Evolutionary conservation across 176 grass and related monocot genomes (phyloP).

Genomic region (Miscanthus lutarioriparius): DNA sequence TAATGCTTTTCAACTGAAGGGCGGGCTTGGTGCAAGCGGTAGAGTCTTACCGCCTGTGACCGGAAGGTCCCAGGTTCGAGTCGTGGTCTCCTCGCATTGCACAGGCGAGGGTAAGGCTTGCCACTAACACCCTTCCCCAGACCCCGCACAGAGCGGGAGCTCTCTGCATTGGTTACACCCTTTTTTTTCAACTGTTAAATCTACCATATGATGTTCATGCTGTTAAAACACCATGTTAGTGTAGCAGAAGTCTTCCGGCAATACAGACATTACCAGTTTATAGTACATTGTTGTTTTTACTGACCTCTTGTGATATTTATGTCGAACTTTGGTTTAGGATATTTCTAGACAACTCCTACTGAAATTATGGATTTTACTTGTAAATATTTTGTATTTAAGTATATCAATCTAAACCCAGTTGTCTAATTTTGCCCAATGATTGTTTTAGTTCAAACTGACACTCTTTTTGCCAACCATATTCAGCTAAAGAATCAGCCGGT

Average conservation of each 20-base stretch:
- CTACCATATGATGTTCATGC: conserved; percentile 13
- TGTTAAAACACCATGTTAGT: not conserved
- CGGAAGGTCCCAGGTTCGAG: no score
- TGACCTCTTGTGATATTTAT: not conserved
- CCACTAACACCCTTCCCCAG: no score
- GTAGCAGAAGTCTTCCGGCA: not conserved
- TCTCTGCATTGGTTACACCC: no score
- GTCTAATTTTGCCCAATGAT: not conserved
- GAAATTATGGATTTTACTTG: not conserved
- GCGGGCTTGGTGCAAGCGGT: no score
- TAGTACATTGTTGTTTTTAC: not conserved
- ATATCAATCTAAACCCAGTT: not conserved
- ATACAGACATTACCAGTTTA: not conserved
- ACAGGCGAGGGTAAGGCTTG: no score
- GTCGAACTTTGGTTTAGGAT: conserved; percentile 1
- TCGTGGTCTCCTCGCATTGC: no score
- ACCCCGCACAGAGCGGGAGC: no score
- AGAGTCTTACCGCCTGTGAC: no score
- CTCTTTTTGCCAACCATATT: conserved; percentile 20
- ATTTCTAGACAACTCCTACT: not conserved
- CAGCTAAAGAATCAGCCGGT: conserved; percentile 44
- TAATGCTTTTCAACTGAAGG: conserved; percentile 10
- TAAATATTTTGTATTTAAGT: not conserved
- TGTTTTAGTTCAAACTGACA: conserved; percentile 39
- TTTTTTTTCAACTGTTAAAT: conserved; percentile 21